phyloP scores from a whole-genome alignment of 2,329 filamentous ascomycete species.

The Monilinia fructicola region DNA sequence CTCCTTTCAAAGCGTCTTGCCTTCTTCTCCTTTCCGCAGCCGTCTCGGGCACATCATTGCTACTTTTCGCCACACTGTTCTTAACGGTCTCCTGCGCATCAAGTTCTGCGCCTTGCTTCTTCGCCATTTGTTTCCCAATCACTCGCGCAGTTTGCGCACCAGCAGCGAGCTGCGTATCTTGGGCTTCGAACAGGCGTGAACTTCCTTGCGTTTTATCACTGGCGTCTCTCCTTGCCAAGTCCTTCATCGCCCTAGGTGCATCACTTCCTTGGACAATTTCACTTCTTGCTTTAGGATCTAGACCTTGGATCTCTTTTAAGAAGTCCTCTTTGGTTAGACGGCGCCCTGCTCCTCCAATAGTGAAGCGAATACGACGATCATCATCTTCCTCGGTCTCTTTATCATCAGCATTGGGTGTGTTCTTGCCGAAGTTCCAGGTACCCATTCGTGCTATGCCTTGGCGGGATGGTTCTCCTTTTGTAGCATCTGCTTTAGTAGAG shows the following conservation, averaged over 20 bases:
- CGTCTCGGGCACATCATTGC: constrained; percentile 28
- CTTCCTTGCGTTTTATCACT: constrained; percentile 32
- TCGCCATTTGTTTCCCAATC: constrained; percentile 31
- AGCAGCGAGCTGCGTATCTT: constrained; percentile 30
- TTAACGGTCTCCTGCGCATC: constrained; percentile 5
- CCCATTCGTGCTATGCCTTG: constrained; percentile 36
- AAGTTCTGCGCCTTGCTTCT: constrained; percentile 25
- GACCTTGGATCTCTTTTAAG: constrained; percentile 68
- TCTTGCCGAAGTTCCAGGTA: constrained; percentile 37
- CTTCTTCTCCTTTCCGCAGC: constrained; percentile 60
- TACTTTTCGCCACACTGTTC: not conserved
- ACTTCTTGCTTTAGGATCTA: constrained; percentile 61
- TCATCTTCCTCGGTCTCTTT: constrained; percentile 56
- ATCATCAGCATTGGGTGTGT: constrained; percentile 21
- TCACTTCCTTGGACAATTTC: constrained; percentile 37
- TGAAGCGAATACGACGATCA: constrained; percentile 73
- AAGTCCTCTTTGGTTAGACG: constrained; percentile 82
- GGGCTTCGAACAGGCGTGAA: constrained; percentile 43
- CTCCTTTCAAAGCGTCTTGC: constrained; percentile 51
- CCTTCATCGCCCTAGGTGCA: constrained; percentile 37
- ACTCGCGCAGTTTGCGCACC: constrained; percentile 26
- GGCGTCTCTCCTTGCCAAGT: constrained; percentile 37
- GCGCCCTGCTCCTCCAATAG: constrained; percentile 67
- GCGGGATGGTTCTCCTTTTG: constrained; percentile 25
- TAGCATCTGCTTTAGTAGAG: constrained; percentile 10